A percentile compares a stretch with the other conserved stretches of the same genome.
These are phyloP conservation scores for Cystobasidium sp. DNA, from an alignment of 1,284 basidiomycete species.

Conservation along the genomic window DNA sequence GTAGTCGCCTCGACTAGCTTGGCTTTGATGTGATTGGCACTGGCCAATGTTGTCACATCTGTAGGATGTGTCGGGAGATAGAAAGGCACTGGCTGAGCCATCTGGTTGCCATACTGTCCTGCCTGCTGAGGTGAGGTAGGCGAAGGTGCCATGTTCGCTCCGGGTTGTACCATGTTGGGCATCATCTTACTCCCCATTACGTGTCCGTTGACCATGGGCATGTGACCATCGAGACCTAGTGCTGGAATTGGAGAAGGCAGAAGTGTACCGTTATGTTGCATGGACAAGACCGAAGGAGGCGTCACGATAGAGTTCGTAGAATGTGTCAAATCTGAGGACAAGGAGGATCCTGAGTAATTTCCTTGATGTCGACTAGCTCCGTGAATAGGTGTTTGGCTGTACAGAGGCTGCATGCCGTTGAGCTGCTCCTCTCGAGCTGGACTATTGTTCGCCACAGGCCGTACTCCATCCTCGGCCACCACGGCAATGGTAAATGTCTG, in stretches of 20 bases:
- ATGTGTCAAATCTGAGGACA: slow-evolving; percentile 26
- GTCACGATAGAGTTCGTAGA: slow-evolving; percentile 28
- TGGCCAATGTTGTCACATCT: slow-evolving; percentile 35
- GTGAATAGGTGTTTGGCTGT: slow-evolving; percentile 2
- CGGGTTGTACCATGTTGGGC: not conserved
- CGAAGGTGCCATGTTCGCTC: not conserved
- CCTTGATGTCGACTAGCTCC: slow-evolving; percentile 16
- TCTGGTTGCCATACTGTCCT: not conserved
- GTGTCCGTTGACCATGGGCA: slow-evolving; percentile 2
- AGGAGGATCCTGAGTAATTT: slow-evolving; percentile 25
- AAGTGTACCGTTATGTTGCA: not conserved
- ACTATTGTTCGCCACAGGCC: slow-evolving; percentile 19
- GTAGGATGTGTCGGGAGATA: slow-evolving; percentile 37
- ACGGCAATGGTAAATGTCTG: slow-evolving; percentile 41
- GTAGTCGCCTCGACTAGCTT: slow-evolving; percentile 41
- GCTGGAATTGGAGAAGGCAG: slow-evolving; percentile 35
- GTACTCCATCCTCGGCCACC: slow-evolving; percentile 39
- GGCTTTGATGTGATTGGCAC: slow-evolving; percentile 38
- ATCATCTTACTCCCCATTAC: slow-evolving; percentile 14
- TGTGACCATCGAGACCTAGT: slow-evolving; percentile 2
- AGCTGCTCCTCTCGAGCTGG: slow-evolving; percentile 4
- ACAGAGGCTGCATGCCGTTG: not conserved
- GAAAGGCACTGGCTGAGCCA: slow-evolving; percentile 35
- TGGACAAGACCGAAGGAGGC: slow-evolving; percentile 2
- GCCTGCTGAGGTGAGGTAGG: slow-evolving; percentile 28